Evolutionary conservation across 2,329 filamentous ascomycete genomes (phyloP).

Genomic region (Paecilomyces variotii): DNA sequence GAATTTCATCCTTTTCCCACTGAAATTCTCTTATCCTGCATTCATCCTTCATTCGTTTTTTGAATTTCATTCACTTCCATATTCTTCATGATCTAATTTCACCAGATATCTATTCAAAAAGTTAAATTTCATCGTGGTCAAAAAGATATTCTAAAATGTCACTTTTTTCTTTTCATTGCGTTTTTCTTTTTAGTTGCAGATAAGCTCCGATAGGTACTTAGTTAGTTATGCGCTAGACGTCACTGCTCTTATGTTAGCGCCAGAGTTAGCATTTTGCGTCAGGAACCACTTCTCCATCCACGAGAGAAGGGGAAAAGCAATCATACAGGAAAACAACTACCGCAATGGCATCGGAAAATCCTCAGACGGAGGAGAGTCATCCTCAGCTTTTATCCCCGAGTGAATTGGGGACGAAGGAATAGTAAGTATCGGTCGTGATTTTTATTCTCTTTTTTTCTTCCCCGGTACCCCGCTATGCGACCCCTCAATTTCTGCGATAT

Average conservation of each 20-base stretch:
- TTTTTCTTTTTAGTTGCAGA: not conserved
- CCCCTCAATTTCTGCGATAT: not conserved
- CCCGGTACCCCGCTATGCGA: not conserved
- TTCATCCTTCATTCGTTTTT: not conserved
- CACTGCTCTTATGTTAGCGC: not conserved
- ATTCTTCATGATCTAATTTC: not conserved
- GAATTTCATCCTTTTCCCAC: not conserved
- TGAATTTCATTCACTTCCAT: not conserved
- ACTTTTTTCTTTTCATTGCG: not conserved
- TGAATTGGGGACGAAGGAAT: slow-evolving; percentile 80
- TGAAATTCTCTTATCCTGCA: not conserved
- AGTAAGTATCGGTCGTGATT: slow-evolving; percentile 49
- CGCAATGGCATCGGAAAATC: not conserved
- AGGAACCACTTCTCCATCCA: not conserved
- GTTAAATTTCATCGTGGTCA: not conserved
- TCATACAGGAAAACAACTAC: not conserved
- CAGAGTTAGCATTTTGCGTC: not conserved
- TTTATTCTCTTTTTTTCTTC: not conserved
- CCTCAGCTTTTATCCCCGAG: slow-evolving; percentile 68
- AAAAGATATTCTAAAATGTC: not conserved
- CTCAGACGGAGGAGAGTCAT: slow-evolving; percentile 25
- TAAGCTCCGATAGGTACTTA: not conserved
- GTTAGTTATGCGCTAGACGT: not conserved
- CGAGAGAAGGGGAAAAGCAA: not conserved
- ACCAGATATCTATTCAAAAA: not conserved